phyloP scores from a whole-genome alignment of 495 filamentous ascomycete species.

The Mytilinidion resinicola region DNA sequence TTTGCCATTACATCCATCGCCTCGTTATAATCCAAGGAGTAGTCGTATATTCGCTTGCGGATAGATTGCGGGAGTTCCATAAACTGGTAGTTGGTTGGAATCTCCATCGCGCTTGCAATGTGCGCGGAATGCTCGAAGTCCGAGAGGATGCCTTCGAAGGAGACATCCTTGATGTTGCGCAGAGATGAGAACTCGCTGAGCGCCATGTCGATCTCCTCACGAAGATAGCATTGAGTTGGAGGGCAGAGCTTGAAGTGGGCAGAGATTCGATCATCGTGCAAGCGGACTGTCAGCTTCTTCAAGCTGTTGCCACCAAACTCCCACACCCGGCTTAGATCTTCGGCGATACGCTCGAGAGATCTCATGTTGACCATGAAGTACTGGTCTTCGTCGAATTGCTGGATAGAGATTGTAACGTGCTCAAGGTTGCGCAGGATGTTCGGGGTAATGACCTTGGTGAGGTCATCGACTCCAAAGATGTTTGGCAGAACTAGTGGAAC shows the following conservation, averaged over 20 bases:
- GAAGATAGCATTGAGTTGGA: neutral
- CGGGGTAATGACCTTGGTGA: neutral
- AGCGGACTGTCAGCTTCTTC: neutral
- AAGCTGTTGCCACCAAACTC: neutral
- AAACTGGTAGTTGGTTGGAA: neutral
- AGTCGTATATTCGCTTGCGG: neutral
- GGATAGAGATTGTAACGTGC: neutral
- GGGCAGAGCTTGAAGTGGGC: neutral
- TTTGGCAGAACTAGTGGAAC: neutral
- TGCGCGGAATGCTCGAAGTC: neutral
- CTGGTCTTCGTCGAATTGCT: neutral
- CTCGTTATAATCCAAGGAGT: neutral
- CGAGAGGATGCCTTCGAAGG: neutral
- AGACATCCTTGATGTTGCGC: neutral
- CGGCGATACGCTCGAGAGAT: neutral
- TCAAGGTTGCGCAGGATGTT: neutral
- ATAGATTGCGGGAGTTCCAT: neutral
- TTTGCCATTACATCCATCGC: neutral
- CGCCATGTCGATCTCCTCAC: neutral
- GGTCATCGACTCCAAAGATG: neutral
- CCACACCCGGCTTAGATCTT: neutral
- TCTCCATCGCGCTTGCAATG: neutral
- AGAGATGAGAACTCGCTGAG: neutral
- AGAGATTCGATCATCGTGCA: neutral
- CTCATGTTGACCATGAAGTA: neutral